These are phyloP conservation scores for Neotropicomus parvogracilis DNA, from an alignment of 1,284 basidiomycete species.

Conservation along the genomic window DNA sequence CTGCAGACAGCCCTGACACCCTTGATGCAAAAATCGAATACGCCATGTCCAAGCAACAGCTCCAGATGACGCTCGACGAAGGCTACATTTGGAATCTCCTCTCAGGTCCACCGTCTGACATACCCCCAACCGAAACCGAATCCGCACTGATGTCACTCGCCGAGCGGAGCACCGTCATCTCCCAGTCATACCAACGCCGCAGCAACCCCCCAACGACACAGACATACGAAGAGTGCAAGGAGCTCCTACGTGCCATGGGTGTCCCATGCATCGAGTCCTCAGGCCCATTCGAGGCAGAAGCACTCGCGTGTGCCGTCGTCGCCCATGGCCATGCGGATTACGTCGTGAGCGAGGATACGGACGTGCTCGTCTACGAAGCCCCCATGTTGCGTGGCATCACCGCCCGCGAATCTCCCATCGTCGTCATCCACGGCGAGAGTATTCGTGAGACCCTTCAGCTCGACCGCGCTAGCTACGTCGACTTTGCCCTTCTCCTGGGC, in stretches of 20 bases:
- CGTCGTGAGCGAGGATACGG: slow-evolving; percentile 86
- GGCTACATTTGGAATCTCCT: slow-evolving; percentile 58
- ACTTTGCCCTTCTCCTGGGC: slow-evolving; percentile 81
- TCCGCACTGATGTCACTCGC: slow-evolving; percentile 39
- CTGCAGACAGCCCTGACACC: slow-evolving; percentile 26
- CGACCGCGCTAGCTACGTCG: slow-evolving; percentile 58
- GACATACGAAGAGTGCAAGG: slow-evolving; percentile 63
- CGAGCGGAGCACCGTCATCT: slow-evolving; percentile 51
- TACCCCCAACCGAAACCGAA: slow-evolving; percentile 20
- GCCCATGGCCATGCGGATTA: slow-evolving; percentile 72
- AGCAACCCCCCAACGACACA: slow-evolving; percentile 52
- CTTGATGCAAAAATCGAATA: slow-evolving; percentile 42
- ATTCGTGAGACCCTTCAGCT: slow-evolving; percentile 62
- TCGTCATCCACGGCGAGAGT: slow-evolving; percentile 57
- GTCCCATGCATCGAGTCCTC: slow-evolving; percentile 66
- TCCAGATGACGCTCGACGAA: slow-evolving; percentile 59
- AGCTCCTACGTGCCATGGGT: slow-evolving; percentile 71
- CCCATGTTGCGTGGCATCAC: slow-evolving; percentile 77
- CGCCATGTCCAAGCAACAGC: slow-evolving; percentile 62
- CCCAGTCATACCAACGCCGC: slow-evolving; percentile 60
- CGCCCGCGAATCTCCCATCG: slow-evolving; percentile 52
- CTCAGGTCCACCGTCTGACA: slow-evolving; percentile 11
- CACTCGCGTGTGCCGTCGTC: slow-evolving; percentile 73
- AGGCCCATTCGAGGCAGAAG: slow-evolving; percentile 78
- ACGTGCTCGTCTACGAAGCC: slow-evolving; percentile 75